Evolutionary conservation across 768 basidiomycete species (phyloP), one percentile per base, ranked within the genome.

Genomic region (Sarcodon aspratus): DNA sequence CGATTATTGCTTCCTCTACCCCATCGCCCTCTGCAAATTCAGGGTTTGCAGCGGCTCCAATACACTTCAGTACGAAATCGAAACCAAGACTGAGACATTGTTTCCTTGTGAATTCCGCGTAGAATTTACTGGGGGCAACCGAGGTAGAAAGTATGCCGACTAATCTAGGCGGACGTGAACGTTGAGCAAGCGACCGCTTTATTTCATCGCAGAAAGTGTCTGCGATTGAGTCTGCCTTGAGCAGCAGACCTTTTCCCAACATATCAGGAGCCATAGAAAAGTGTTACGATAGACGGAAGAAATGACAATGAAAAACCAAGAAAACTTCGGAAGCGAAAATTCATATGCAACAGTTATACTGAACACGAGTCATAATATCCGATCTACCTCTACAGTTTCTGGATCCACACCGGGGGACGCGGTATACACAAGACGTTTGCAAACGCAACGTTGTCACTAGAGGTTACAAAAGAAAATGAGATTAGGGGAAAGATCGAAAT

Each of bases 1-100:
- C 88, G 33, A 97, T 82, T 55, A 98, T 95, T 7, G 88, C 94
- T 63, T 95, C 89, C 63, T 99, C 96, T 7, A 93, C 92, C 9
- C 89, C 93, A 32, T 93, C 90, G 0, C 89, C 89, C 42, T 88
- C 85, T 0, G 71, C 77, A 6, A 78, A 67, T 18, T 74, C 72
- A 3, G 68, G 69, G 18, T 72, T 71, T 18, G 72, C 65, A 4
- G 82, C 81, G 5, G 78, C 74, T 0, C 86, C 90, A 7, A 80
- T 82, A 51, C 68, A 70, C 57, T 79, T 80, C 50, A 99, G 71
- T 46, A 88, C 80, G 61, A 92, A 99, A 34, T 82, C 76, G 46
- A 99, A 81, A 0, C 93, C 94, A 31, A 98, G 74, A 35, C 79
- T 82, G 37, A 85, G 79, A 63, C 96, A 98, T 56, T 94, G 90